These are phyloP conservation scores for Erysiphe neolycopersici DNA, from an alignment of 2,329 filamentous ascomycete species.

Conservation along the genomic window DNA sequence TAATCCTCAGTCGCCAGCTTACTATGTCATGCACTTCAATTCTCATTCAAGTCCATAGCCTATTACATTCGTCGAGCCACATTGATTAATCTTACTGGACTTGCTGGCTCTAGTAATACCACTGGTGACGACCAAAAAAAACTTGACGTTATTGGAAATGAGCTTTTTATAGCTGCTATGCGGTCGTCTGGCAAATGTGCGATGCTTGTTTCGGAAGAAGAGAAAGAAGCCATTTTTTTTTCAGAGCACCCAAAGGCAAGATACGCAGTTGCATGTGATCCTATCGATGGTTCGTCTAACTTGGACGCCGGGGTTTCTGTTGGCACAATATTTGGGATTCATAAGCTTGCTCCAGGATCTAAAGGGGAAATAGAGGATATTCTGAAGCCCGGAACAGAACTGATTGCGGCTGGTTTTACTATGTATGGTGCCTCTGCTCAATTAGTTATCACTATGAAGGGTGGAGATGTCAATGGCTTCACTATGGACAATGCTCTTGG, in stretches of 20 bases:
- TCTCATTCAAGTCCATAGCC: constrained; percentile 98
- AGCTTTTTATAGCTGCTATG: constrained; percentile 93
- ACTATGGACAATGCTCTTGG: constrained; percentile 89
- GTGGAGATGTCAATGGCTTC: constrained; percentile 82
- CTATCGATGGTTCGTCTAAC: constrained; percentile 94
- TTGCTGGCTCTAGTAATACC: constrained; percentile 81
- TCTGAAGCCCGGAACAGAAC: constrained; percentile 66
- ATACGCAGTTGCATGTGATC: constrained; percentile 91
- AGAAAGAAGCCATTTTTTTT: constrained; percentile 81
- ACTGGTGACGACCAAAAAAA: constrained; percentile 99
- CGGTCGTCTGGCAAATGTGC: constrained; percentile 72
- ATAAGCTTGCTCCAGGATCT: constrained; percentile 59
- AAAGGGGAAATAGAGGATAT: constrained; percentile 60
- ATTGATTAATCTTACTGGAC: constrained; percentile 80
- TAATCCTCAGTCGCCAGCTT: constrained; percentile 27
- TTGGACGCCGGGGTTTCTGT: constrained; percentile 93
- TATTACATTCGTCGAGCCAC: constrained; percentile 96
- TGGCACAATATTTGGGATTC: constrained; percentile 88
- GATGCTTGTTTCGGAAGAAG: constrained; percentile 89
- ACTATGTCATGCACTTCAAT: constrained; percentile 90
- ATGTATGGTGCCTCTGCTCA: constrained; percentile 98
- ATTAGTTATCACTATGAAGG: constrained; percentile 91
- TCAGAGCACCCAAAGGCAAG: constrained; percentile 45
- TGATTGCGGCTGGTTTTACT: constrained; percentile 91
- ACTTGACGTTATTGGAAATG: constrained; percentile 95